phyloP scores from a whole-genome alignment of 805 yeast species.

The Ogataea minuta region DNA sequence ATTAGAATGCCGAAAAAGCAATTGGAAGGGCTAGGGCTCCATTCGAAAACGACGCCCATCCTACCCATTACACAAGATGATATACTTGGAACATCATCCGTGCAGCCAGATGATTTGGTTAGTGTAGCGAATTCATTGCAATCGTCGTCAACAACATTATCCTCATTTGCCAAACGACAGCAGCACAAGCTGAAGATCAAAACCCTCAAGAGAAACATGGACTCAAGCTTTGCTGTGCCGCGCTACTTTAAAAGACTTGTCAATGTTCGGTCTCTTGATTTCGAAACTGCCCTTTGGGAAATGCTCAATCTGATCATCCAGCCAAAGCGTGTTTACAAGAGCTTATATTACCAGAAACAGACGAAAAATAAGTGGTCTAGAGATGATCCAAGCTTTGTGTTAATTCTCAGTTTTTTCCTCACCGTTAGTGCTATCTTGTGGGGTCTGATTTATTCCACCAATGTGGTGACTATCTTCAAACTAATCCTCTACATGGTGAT shows the following conservation, averaged over 20 bases:
- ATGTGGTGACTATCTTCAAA: slow-evolving; percentile 56
- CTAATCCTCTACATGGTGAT: slow-evolving; percentile 80
- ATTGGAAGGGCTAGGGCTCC: slow-evolving; percentile 23
- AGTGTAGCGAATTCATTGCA: slow-evolving; percentile 29
- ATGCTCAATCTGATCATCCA: slow-evolving; percentile 67
- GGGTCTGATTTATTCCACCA: slow-evolving; percentile 81
- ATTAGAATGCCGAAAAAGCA: slow-evolving; percentile 21
- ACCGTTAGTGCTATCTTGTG: slow-evolving; percentile 79
- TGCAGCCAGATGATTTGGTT: slow-evolving; percentile 22
- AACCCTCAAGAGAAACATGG: slow-evolving; percentile 19
- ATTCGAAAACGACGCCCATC: slow-evolving; percentile 16
- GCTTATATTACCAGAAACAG: slow-evolving; percentile 79
- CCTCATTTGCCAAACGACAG: slow-evolving; percentile 28
- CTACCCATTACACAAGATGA: slow-evolving; percentile 27
- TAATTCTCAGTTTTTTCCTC: slow-evolving; percentile 65
- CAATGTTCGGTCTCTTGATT: slow-evolving; percentile 79
- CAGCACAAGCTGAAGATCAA: slow-evolving; percentile 24
- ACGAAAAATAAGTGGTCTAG: slow-evolving; percentile 80
- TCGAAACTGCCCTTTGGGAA: slow-evolving; percentile 94
- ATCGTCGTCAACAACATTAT: slow-evolving; percentile 25
- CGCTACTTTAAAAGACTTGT: slow-evolving; percentile 44
- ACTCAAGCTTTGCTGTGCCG: slow-evolving; percentile 26
- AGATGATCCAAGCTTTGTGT: slow-evolving; percentile 88
- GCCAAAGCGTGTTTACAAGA: slow-evolving; percentile 80
- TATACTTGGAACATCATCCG: slow-evolving; percentile 11